Base-by-base conservation (phyloP, 768 basidiomycete genomes). In the Russula olivacea region DNA sequence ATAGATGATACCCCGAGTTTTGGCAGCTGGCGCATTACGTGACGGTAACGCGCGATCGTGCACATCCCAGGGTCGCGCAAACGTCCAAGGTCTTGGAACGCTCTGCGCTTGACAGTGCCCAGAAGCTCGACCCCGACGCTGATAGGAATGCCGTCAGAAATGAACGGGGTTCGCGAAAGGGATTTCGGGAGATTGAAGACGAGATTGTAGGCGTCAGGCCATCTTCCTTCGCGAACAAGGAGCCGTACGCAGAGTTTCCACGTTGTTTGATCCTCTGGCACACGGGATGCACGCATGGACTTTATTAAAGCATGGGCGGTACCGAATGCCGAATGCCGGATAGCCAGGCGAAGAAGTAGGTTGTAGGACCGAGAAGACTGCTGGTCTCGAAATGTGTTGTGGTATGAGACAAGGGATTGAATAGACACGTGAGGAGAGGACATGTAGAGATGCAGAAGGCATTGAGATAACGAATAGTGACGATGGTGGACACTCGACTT, bases 121-220 rank as follows among this genome's bases (percentile, higher is more conserved):
- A 83, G 80, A 66, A 89, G 81, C 65, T 89, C 86, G 49, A 83
- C 61, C 87, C 85, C 88, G 55, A 89, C 71, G 4, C 73, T 69
- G 30, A 83, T 74, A 30, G 80, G 81, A 25, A 61, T 34, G n/a
- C 54, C 49, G 25, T 50, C 57, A 21, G 54, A 49, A 55, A n/a
- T 45, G 53, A 55, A 60, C 4, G 45, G 61, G 14, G 61, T 50
- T n/a, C 55, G 51, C 19, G 47, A 14, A n/a, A 5, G 45, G 10
- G 41, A 52, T 23, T 47, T 59, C 4, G 51, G 47, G 23, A 45
- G 17, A 19, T 63, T 23, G 45, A 58, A 40, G 12, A 61, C 59
- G 23, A 60, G 56, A 4, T 47, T 66, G 84, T 85, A 88, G 23
- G 86, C 88, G 25, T 76, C 71, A 12, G 78, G 71, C 86, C 87